Evolutionary conservation across 768 basidiomycete species (phyloP), one percentile per base, ranked within the genome.

Genomic region (Phlebiopsis gigantea): DNA sequence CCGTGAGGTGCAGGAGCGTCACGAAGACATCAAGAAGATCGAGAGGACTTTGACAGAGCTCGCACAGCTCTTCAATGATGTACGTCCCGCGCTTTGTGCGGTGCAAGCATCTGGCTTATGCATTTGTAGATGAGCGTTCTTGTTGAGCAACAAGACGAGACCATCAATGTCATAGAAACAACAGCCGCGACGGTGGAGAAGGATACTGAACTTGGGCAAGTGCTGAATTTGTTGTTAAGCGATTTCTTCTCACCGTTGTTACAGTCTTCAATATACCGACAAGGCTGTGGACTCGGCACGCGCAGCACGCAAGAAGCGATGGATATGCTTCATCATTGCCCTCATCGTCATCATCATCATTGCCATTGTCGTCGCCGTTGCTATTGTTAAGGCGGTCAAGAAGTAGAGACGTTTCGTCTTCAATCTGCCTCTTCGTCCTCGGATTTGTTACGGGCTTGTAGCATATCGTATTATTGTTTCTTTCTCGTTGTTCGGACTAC

Each of bases 1-100:
- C 72, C 84, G 87, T 51, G 96, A 99, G 68, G 96, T 98, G n/a
- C 96, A 98, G 74, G 90, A 88, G 65, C 87, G 96, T 58, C 94
- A 98, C 67, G 90, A 89, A 69, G 95, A 99, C 64, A 91, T 99
- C 71, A 86, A 93, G 72, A 88, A 88, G 66, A 98, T 99, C 65
- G 96, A 98, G 71, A 81, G 82, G 72, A 98, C 95, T 9, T 75
- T 99, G 45, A 86, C 84, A 14, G 93, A 98, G 73, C 82, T 98
- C 45, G 95, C 93, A 9, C 93, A 96, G 66, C 77, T 99, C 63
- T 97, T 98, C 77, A 93, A 93, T 68, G 96, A 99, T 68, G 92
- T 93, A 55, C 43, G 85, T 75, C 39, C 22, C 19, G 4, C 12
- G 15, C 22, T 41, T 9, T 45, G 21, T 47, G 34, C 34, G 34